Evolutionary conservation across 768 basidiomycete genomes (phyloP), one percentile per base, ranked within the genome.

Genomic region (Lentinula lateritia): DNA sequence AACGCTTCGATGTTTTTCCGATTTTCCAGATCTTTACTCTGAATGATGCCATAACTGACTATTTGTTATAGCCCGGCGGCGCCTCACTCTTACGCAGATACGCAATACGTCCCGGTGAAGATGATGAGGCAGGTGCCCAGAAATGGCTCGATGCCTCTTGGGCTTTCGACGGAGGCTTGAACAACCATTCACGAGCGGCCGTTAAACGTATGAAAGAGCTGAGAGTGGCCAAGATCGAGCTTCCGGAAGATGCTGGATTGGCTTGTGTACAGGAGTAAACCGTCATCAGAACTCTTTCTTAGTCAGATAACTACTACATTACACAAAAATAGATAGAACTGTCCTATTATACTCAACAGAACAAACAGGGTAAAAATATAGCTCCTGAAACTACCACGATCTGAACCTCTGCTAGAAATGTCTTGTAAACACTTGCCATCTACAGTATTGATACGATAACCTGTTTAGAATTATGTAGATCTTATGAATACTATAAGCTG

Each of bases 161-260:
- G 78, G 86, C 88, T 0, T 91, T 89, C 73, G 76, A 80, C 60
- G 88, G 89, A 15, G 89, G 88, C 13, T 73, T 89, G 66, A 93
- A 91, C 67, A 84, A 84, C 60, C 89, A 91, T 66, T 85, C 86
- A 13, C 75, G 80, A n/a, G 79, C 80, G 3, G 85, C 86, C 13
- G 76, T 72, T 63, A 74, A 72, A 65, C 73, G 77, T 48, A 77
- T 87, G 79, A 64, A 66, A n/a, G 74, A 80, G 52, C 66, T 86
- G 42, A 72, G 79, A 56, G 66, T 87, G 10, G 86, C 85, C 18
- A 78, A 45, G 18, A 48, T 48, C 7, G 46, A 48, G 46, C 16
- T 20, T 48, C 28, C 34, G 12, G 32, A 16, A 18, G 35, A 28
- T 8, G 1, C 38, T 8, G 38, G 13, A 9, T 39, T 39, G 38